These are phyloP conservation scores for Nemania serpens DNA, from an alignment of 2,329 filamentous ascomycete genomes.

Conservation along the genomic window DNA sequence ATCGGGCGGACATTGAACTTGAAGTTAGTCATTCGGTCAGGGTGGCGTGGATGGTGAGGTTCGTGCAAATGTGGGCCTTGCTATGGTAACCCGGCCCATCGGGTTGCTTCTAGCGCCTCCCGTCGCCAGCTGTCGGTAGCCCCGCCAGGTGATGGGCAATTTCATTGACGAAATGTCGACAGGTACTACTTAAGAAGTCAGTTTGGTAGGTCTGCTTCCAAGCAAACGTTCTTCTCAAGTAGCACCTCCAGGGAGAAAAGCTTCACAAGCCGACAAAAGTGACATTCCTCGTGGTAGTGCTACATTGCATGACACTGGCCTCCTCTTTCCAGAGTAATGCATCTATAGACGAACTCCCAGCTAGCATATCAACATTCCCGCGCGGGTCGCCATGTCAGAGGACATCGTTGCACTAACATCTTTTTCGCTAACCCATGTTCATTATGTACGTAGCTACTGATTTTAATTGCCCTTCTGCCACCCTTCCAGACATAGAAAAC, in stretches of 20 bases:
- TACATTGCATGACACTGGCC: not conserved
- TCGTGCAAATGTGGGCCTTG: too few species aligned
- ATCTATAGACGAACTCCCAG: constrained; percentile 14
- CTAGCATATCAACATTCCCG: constrained; percentile 12
- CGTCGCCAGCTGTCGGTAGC: not conserved
- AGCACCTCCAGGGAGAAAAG: not conserved
- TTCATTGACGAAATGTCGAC: constrained; percentile 6
- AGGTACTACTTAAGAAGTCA: not conserved
- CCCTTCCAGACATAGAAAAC: not conserved
- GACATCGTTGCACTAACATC: constrained; percentile 72
- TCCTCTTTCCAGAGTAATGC: constrained; percentile 18
- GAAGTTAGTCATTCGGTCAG: constrained; percentile 25
- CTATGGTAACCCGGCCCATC: too few species aligned
- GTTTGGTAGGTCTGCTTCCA: not conserved
- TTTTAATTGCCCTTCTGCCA: not conserved
- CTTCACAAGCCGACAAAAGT: constrained; percentile 6
- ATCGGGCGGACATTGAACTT: not conserved
- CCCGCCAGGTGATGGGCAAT: not conserved
- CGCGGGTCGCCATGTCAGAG: constrained; percentile 43
- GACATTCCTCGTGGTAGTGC: constrained; percentile 1
- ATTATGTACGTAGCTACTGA: constrained; percentile 70
- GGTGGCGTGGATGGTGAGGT: not conserved
- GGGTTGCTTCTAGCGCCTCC: too few species aligned
- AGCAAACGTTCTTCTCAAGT: not conserved
- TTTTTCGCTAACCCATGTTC: constrained; percentile 91